phyloP scores from a whole-genome alignment of 768 basidiomycete species.

The Podaxis mareebaensis region DNA sequence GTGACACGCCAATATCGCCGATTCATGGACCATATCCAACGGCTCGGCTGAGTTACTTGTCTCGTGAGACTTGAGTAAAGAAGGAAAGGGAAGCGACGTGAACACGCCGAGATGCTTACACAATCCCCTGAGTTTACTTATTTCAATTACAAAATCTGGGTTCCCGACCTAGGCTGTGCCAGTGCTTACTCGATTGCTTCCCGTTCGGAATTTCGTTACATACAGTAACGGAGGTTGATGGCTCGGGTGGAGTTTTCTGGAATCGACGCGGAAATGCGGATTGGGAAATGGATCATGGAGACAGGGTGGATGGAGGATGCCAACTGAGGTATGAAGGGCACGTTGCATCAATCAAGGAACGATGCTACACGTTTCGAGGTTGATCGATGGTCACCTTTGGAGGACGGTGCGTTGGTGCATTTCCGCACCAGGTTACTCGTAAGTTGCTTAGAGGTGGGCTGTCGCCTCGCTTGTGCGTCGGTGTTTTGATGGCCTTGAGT shows the following conservation, averaged over 20 bases:
- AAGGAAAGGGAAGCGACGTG: background rate
- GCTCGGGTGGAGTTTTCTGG: background rate
- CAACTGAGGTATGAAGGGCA: constrained; percentile 15
- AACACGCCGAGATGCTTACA: background rate
- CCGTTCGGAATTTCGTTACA: background rate
- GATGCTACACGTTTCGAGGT: constrained; percentile 19
- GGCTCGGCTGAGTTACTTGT: background rate
- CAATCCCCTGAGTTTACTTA: background rate
- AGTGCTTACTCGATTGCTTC: background rate
- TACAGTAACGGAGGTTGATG: background rate
- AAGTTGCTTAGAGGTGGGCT: background rate
- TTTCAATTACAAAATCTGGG: background rate
- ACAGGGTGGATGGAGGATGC: constrained; percentile 3
- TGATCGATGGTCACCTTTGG: background rate
- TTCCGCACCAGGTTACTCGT: background rate
- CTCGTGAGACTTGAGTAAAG: background rate
- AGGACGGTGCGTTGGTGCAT: background rate
- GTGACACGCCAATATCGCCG: background rate
- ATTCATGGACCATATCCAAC: background rate
- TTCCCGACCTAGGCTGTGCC: background rate
- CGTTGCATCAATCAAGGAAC: constrained; percentile 18
- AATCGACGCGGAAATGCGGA: constrained; percentile 13
- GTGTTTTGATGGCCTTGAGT: background rate
- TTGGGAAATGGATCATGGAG: background rate
- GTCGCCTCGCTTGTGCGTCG: background rate